Evolutionary conservation across 345 rosid genomes (phyloP).

Genomic region (Aegle marmelos): DNA sequence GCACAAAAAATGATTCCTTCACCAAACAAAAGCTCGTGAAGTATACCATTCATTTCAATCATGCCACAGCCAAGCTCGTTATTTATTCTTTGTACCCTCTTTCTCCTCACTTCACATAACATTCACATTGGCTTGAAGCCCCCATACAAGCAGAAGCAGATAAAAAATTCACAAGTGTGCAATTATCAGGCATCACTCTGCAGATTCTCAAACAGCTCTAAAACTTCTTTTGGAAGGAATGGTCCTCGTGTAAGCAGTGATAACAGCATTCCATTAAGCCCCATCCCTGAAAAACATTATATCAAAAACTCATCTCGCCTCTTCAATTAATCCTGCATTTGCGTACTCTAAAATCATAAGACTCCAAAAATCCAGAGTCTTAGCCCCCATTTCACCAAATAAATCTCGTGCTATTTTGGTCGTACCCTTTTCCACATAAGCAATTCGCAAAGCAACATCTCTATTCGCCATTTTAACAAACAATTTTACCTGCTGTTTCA

Average conservation of each 20-base stretch:
- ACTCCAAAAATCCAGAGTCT: slow-evolving; percentile 48
- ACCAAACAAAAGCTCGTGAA: slow-evolving; percentile 47
- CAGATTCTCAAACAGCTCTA: slow-evolving; percentile 42
- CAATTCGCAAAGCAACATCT: slow-evolving; percentile 39
- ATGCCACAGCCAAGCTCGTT: slow-evolving; percentile 47
- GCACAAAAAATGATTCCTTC: slow-evolving; percentile 36
- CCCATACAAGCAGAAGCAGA: slow-evolving; percentile 50
- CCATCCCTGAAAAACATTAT: slow-evolving; percentile 36
- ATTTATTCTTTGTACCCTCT: slow-evolving; percentile 26
- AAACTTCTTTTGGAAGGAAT: slow-evolving; percentile 33
- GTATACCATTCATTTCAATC: slow-evolving; percentile 43
- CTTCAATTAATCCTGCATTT: slow-evolving; percentile 30
- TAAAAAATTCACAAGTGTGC: slow-evolving; percentile 39
- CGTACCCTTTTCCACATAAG: slow-evolving; percentile 35
- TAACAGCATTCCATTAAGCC: slow-evolving; percentile 47
- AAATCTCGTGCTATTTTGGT: slow-evolving; percentile 32
- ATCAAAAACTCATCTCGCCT: slow-evolving; percentile 34
- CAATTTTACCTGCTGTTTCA: slow-evolving; percentile 29
- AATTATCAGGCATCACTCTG: slow-evolving; percentile 35
- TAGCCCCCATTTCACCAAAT: slow-evolving; percentile 46
- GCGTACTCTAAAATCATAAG: slow-evolving; percentile 48
- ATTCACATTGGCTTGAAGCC: slow-evolving; percentile 45
- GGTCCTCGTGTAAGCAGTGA: slow-evolving; percentile 32
- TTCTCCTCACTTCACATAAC: slow-evolving; percentile 30
- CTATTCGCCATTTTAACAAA: slow-evolving; percentile 44